Conservation (phyloP, 2,329 filamentous ascomycete genomes). For the Botrytis fragariae region DNA sequence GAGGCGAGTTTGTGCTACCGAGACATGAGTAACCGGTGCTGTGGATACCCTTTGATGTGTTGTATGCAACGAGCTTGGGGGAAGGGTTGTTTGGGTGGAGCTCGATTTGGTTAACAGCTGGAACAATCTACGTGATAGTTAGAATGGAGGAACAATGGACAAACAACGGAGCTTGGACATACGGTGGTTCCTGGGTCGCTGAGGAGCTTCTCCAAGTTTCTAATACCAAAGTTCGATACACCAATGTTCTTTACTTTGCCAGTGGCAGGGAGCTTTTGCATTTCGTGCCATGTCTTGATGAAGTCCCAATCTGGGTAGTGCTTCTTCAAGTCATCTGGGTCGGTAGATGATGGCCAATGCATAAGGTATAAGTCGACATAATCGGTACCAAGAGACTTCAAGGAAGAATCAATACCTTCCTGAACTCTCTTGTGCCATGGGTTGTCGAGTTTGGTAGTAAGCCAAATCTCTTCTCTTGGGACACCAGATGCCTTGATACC, state of each 20-base stretch:
- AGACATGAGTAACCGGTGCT: slow-evolving; percentile 72
- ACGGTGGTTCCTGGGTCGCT: slow-evolving; percentile 63
- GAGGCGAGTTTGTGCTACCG: slow-evolving; percentile 66
- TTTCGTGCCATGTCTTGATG: slow-evolving; percentile 72
- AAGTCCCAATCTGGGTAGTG: slow-evolving; percentile 77
- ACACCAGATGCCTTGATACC: slow-evolving; percentile 67
- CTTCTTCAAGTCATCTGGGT: slow-evolving; percentile 58
- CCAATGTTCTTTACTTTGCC: slow-evolving; percentile 79
- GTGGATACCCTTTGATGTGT: slow-evolving; percentile 71
- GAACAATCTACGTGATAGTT: slow-evolving; percentile 45
- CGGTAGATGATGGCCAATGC: slow-evolving; percentile 68
- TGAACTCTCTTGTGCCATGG: slow-evolving; percentile 69
- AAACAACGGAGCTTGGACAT: slow-evolving; percentile 20
- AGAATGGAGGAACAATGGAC: slow-evolving; percentile 5
- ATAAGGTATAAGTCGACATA: slow-evolving; percentile 71
- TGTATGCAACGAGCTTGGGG: slow-evolving; percentile 74
- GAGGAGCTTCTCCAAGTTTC: slow-evolving; percentile 74
- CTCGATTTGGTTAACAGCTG: slow-evolving; percentile 79
- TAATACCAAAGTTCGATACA: slow-evolving; percentile 82
- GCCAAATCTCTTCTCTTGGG: slow-evolving; percentile 63
- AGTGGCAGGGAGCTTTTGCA: slow-evolving; percentile 66
- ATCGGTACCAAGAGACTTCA: slow-evolving; percentile 59
- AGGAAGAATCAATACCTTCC: slow-evolving; percentile 58
- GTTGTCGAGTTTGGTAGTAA: slow-evolving; percentile 83
- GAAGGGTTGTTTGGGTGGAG: slow-evolving; percentile 78